phyloP scores from a whole-genome alignment of 148 eudicot species.

The Rhododendron griersonianum region DNA sequence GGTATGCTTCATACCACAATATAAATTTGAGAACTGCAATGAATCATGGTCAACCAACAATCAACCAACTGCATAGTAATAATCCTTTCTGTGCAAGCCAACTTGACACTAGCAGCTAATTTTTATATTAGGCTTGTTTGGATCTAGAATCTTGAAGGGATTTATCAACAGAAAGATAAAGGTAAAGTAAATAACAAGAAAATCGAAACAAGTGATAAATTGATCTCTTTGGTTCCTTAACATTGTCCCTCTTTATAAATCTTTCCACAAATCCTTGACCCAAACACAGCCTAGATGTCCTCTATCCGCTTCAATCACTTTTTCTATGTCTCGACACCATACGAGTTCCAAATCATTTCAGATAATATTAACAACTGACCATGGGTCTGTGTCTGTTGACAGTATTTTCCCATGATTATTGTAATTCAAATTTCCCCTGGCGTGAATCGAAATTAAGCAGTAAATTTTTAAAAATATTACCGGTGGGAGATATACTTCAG shows the following conservation, averaged over 20 bases:
- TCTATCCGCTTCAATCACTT: neutral
- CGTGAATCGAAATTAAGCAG: neutral
- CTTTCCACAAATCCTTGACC: neutral
- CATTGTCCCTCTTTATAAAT: neutral
- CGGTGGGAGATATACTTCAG: constrained; percentile 71
- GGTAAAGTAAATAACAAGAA: neutral
- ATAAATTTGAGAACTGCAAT: neutral
- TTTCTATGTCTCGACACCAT: neutral
- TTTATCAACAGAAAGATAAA: neutral
- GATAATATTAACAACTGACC: neutral
- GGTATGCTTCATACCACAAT: neutral
- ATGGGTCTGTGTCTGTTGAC: neutral
- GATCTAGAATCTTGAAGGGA: neutral
- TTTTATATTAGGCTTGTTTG: neutral
- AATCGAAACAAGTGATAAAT: neutral
- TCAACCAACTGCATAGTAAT: neutral
- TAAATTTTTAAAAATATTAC: constrained; percentile 16
- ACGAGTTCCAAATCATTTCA: neutral
- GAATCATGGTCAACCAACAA: neutral
- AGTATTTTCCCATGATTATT: neutral
- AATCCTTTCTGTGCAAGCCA: neutral
- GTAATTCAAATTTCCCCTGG: neutral
- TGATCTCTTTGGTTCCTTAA: neutral
- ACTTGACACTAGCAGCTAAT: neutral
- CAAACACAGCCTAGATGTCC: neutral